Evolutionary conservation across 1,284 basidiomycete species (phyloP), one percentile per base, ranked within the genome.

Genomic region (Ceratobasidium theobromae): DNA sequence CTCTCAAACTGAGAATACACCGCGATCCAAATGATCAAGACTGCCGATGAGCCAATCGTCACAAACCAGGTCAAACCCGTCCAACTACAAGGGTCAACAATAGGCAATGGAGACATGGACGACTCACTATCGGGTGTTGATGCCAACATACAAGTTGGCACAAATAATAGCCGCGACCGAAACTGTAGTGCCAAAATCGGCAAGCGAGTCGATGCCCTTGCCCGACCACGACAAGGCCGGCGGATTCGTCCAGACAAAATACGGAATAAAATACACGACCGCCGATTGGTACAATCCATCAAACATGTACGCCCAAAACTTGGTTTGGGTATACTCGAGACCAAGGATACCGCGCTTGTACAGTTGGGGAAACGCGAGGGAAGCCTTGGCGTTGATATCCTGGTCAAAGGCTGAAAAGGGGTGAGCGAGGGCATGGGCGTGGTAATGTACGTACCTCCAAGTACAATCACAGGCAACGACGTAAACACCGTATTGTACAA

Each of bases 301-400:
- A 16, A 87, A 75, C 91, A 98, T 96, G 78, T 95, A 97, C 58
- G 88, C 75, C 92, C 94, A 98, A 80, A 98, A 98, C 76, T 93
- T 93, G 67, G 80, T 72, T 12, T 93, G 85, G 21, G 95, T 98
- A 78, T 98, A 99, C 73, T 97, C 95, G 18, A 95, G 80, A 33
- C 95, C 94, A 27, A 87, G 83, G 71, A 98, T 96, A 40, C 96
- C 95, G 51, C 95, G 88, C 71, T 93, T 82, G 76, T 99, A 99
- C 9, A 98, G 86, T 73, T 95, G 91, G 4, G 95, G 95, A 79
- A 92, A 96, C 2, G 93, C 92, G 67, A 98, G 79, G 0, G 93
- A 90, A 0, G 92, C 94, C 75, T 86, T 86, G 25, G 93, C 90
- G 74, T 95, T 94, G 73, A 97, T 83, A 75, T 98, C 95, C 79